Base-by-base conservation (phyloP, 2,329 filamentous ascomycete genomes). In the Phaeosphaeriaceae sp. region DNA sequence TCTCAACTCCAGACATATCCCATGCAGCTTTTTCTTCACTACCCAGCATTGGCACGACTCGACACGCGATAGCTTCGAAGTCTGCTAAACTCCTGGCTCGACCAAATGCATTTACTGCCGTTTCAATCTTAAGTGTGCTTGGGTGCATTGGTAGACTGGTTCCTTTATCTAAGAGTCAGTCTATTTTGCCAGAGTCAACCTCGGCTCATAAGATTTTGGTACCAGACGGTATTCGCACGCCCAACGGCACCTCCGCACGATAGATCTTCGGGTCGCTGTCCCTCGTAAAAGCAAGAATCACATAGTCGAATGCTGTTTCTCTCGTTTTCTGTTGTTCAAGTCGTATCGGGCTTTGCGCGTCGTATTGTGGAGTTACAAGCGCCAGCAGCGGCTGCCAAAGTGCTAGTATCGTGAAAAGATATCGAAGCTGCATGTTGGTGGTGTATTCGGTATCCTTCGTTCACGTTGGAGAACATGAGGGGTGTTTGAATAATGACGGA, bases 61-160 rank as follows among this genome's bases (percentile, higher is more conserved):
- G 56, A 54, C 72, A 75, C 40, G 64, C 59, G 13, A 68, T 55
- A 2, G 43, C 52, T 13, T 56, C 59, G 11, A 74, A 52, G 13
- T 61, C 61, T 56, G 65, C 63, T n/a, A 68, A 30, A 6, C 63
- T 49, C 8, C 52, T 57, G 15, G 63, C 58, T 22, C 51, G 49
- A 22, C 59, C 59, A 23, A 65, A 52, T 40, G 47, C 21, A 43
- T 70, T 63, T 24, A 65, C 40, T 19, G 63, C 54, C 21, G 59
- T 55, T 44, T 61, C 59, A 49, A 72, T 67, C 28, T 58, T 63
- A 24, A 67, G 64, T 9, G 40, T 49, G 30, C 52, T 59, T 17
- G 60, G 54, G 19, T 49, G 57, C 26, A 15, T 56, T 23, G 67
- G 66, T 21, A 71, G 43, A n/a, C 35, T 40, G 11, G n/a, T 15